Conservation (phyloP, 225 moss, liverwort and hornwort genomes). For the Polytrichum commune region DNA sequence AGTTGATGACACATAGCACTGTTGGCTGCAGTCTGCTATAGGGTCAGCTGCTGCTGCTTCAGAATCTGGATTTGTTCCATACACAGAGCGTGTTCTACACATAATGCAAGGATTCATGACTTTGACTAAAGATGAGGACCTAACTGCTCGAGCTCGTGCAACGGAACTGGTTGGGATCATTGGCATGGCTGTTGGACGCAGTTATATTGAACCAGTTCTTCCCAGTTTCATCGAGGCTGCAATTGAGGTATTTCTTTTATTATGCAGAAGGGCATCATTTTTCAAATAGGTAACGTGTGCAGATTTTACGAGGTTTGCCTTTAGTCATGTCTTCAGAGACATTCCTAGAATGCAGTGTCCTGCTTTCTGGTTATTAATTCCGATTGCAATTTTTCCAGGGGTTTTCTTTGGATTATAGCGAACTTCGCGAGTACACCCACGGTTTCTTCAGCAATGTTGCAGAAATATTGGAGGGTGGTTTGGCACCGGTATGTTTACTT, state of each 20-base stretch:
- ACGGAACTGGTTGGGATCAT: conserved; percentile 96
- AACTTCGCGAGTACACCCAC: conserved; percentile 92
- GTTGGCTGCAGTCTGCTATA: conserved; percentile 75
- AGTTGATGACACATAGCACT: not conserved
- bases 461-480: conserved; percentile 82
- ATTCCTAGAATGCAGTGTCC: too few relatives aligned
- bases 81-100: conserved; percentile 77
- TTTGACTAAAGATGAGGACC: conserved; percentile 88
- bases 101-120: conserved; percentile 85
- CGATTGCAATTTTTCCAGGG: conserved; percentile 38
- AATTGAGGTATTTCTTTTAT: conserved; percentile 50
- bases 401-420: conserved; percentile 87
- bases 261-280: not conserved
- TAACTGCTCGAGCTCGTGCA: conserved; percentile 83
- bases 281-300: not conserved
- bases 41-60: conserved; percentile 98
- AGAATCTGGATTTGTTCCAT: conserved; percentile 83
- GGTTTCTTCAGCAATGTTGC: conserved; percentile 98
- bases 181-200: conserved; percentile 83
- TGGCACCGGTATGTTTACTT: conserved; percentile 57
- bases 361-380: too few relatives aligned
- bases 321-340: too few relatives aligned
- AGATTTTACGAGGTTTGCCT: not conserved
- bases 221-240: conserved; percentile 96
- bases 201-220: conserved; percentile 78